Evolutionary conservation across 805 yeast genomes (phyloP).

Genomic region (Hanseniaspora meyeri): DNA sequence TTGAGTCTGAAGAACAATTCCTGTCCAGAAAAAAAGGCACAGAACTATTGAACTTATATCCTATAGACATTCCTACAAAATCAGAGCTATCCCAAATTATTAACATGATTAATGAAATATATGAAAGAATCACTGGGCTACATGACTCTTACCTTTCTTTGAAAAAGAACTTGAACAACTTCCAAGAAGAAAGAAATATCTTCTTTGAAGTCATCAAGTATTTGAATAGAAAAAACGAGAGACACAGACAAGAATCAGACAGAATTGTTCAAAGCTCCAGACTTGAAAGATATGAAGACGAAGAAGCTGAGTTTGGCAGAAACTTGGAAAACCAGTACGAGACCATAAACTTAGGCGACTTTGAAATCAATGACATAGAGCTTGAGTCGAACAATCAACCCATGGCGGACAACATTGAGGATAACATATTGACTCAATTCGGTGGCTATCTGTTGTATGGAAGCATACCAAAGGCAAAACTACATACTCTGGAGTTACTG

Average conservation of each 20-base stretch:
- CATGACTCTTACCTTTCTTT: slow-evolving; percentile 57
- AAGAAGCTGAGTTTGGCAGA: slow-evolving; percentile 13
- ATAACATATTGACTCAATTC: slow-evolving; percentile 10
- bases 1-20: slow-evolving; percentile 4
- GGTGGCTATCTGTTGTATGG: slow-evolving; percentile 42
- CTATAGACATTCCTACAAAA: slow-evolving; percentile 22
- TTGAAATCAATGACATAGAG: slow-evolving; percentile 18
- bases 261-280: slow-evolving; percentile 20
- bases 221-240: slow-evolving; percentile 28
- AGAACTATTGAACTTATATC: slow-evolving; percentile 14
- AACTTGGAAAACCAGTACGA: slow-evolving; percentile 12
- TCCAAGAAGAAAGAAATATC: slow-evolving; percentile 62
- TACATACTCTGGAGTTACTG: slow-evolving; percentile 63
- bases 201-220: slow-evolving; percentile 38
- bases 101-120: slow-evolving; percentile 51
- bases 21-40: not conserved
- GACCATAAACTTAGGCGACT: slow-evolving; percentile 5
- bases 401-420: slow-evolving; percentile 11
- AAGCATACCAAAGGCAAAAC: slow-evolving; percentile 60
- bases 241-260: slow-evolving; percentile 20
- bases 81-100: slow-evolving; percentile 48
- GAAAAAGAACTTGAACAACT: slow-evolving; percentile 45
- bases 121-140: slow-evolving; percentile 59
- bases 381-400: not conserved
- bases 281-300: slow-evolving; percentile 12